Evolutionary conservation across 23 red algal genomes (phyloP), one percentile per base, ranked within the genome.

Genomic region (Agarophyton chilense): DNA sequence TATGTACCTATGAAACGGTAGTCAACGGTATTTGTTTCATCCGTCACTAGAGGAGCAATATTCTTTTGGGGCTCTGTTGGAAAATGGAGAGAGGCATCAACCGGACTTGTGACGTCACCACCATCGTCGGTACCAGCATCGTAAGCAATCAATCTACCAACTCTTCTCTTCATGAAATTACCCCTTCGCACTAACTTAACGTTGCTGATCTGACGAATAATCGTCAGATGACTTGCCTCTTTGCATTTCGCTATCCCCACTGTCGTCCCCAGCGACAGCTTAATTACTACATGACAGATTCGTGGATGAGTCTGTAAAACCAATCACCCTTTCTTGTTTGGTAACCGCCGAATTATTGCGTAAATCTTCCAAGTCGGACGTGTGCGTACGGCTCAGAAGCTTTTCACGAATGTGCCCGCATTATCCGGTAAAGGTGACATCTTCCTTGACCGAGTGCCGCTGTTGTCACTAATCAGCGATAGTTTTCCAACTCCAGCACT

Each of bases 121-220:
- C 85, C 85, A 32, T 63, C 53, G 46, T 89, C 85, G 29, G 55
- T 65, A 32, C 85, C 85, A 2, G 85, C 85, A 42, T 89, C 85
- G 38, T 89, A 89, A 14, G 85, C 85, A 65, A 77, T 63, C 10
- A 89, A 45, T 50, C 35, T 62, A 31, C 85, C 85, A 7, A 25
- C 26, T 41, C 31, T 72, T 17, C 68, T 41, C 35, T 41, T 34
- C n/a, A 89, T n/a, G 73, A 77, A 89, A 13, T 1, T 22, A 11
- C 70, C 40, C 39, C 53, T 44, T 29, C 45, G 45, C 4, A 63
- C 67, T 28, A 89, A 18, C 50, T 78, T 78, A 28, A 67, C 36
- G 71, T 89, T 89, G 55, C 60, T 78, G 71, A 89, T 78, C 68
- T 89, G 85, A n/a, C n/a, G n/a, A 85, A 55, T 71, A 85, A 2